These are phyloP conservation scores for Thinopyrum elongatum DNA, from an alignment of 176 grass and related monocot species.

Conservation along the genomic window DNA sequence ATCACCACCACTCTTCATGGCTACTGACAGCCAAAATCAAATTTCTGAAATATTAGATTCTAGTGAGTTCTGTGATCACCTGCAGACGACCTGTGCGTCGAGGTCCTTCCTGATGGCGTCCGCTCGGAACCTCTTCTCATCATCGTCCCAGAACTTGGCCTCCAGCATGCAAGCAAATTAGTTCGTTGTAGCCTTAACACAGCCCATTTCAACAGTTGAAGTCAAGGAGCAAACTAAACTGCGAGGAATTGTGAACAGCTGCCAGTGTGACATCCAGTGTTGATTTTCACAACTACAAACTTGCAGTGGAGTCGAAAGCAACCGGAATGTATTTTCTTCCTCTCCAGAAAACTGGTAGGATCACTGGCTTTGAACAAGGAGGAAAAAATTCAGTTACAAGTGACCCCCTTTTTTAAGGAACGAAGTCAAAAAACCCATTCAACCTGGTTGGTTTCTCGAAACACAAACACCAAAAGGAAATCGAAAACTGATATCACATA, in stretches of 20 bases:
- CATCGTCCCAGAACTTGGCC: background rate
- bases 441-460: background rate
- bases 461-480: background rate
- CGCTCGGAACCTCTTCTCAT: background rate
- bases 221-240: background rate
- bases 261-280: background rate
- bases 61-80: background rate
- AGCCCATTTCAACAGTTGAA: background rate
- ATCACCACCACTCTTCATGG: background rate
- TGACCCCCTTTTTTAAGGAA: background rate
- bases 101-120: background rate
- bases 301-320: background rate
- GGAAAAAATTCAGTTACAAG: background rate
- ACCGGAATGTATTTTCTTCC: background rate
- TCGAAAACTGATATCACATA: background rate
- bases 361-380: background rate
- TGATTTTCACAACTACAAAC: background rate
- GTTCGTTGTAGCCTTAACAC: background rate
- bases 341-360: background rate
- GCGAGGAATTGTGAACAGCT: background rate
- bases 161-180: background rate
- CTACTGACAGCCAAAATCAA: background rate
- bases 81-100: background rate
- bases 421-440: background rate
- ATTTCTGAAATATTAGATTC: background rate